Base-by-base conservation (phyloP, 2,329 filamentous ascomycete species). In the Penicillium sp. region DNA sequence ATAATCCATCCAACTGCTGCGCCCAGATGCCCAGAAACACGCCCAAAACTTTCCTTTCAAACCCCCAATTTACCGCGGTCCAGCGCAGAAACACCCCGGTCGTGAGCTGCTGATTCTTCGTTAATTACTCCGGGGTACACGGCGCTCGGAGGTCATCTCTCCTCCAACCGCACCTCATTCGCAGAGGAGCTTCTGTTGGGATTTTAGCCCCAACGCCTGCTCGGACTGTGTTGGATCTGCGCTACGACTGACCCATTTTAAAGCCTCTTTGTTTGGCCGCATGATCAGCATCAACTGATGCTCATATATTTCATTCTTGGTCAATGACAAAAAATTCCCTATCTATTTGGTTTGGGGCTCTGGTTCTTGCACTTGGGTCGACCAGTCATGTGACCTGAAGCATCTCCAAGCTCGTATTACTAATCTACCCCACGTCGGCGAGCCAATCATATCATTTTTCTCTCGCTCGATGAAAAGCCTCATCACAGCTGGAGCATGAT, bases 121-220 rank as follows among this genome's bases (percentile, higher is more conserved):
- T 26, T 17, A n/a, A 30, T 23, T 45, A 13, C 46, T 26, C 38
- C 35, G 11, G 35, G 35, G 35, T 13, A 41, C 35, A 41, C 11
- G 35, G 35, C 35, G 35, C 35, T 3, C 45, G 47, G 35, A 44
- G 26, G 21, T 21, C 21, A 48, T 48, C 35, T 3, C 35, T 48
- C 30, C 31, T 31, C 21, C 13, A 19, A 29, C 15, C 17, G 51
- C 51, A 41, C 41, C 51, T 38, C 41, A 47, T 48, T 38, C n/a
- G 55, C 54, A 29, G 23, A 54, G 62, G 67, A 68, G 69, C 66
- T 71, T 69, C 64, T 70, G 71, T 74, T 74, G 72, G 69, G 70
- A 64, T 48, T 64, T 56, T 52, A 48, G 60, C 71, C 70, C 71
- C 58, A 60, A 59, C 57, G 56, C 41, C 45, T 50, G 44, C 44